Evolutionary conservation across 2,329 filamentous ascomycete species (phyloP).

Genomic region (Aspergillus ochraceus): DNA sequence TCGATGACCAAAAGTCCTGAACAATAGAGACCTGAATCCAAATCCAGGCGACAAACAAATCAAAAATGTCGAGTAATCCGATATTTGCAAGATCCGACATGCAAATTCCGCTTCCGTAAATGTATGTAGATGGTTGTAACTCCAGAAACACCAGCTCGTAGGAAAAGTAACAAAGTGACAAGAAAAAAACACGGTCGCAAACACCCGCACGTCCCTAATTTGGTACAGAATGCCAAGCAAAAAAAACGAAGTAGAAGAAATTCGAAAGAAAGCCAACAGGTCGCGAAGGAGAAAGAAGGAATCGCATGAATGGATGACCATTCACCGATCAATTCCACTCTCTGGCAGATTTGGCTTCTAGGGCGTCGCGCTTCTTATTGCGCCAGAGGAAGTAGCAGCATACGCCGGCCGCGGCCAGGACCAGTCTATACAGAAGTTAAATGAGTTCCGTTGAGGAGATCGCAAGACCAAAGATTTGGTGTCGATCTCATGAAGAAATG

Average conservation of each 20-base stretch:
- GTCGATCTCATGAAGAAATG: not conserved
- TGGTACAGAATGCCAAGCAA: not conserved
- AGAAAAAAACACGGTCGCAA: not conserved
- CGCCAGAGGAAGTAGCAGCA: constrained; percentile 17
- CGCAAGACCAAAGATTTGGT: not conserved
- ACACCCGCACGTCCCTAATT: not conserved
- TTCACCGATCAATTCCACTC: constrained; percentile 10
- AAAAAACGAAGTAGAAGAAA: not conserved
- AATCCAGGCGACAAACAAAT: not conserved
- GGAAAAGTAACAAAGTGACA: too few relatives aligned
- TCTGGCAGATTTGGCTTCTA: constrained; percentile 11
- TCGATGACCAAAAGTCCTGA: too few relatives aligned
- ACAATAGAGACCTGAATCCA: too few relatives aligned
- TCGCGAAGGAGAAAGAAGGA: not conserved
- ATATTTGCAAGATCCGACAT: too few relatives aligned
- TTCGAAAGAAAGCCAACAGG: not conserved
- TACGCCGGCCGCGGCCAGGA: constrained; percentile 9
- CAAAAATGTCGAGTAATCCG: not conserved
- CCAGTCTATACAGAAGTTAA: constrained; percentile 7
- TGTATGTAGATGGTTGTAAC: not conserved
- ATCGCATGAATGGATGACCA: not conserved
- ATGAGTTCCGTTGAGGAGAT: not conserved
- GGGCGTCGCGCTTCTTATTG: constrained; percentile 17
- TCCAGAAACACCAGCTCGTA: not conserved
- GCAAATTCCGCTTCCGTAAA: not conserved